Evolutionary conservation across 2,329 filamentous ascomycete genomes (phyloP), one percentile per base, ranked within the genome.

Genomic region (Colletotrichum falcatum): DNA sequence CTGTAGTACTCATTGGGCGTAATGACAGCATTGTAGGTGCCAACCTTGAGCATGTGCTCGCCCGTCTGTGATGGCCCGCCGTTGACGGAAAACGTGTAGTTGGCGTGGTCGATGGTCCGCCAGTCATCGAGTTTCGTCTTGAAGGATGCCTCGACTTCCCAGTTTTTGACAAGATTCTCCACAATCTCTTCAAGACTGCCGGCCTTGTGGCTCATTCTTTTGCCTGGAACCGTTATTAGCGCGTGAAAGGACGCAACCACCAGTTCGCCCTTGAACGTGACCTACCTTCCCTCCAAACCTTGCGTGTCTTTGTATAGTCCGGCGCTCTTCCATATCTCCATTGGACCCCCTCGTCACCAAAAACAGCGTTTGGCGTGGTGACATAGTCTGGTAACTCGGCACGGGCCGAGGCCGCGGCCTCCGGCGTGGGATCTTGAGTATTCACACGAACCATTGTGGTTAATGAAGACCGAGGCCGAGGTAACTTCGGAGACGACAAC

Each of bases 111-210:
- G 74, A 92, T 85, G 2, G 90, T 92, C 55, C 90, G 85, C 90
- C 90, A 92, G 79, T 92, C 88, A 3, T 80, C 74, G 12, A 91
- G 82, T 20, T 83, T 75, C 9, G 85, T 85, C 80, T 92, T 92
- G 85, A 90, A 91, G 0, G 88, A 91, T 0, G 90, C 90, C 78
- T 92, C 90, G 61, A 92, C 87, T 78, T 92, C 90, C 90, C 90
- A 92, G 78, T 92, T 92, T 81, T 92, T 92, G 76, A 92, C 90
- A 1, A 92, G 85, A 76, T 92, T 92, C 77, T 92, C 87, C 48
- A 92, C 89, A 5, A 92, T 84, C 59, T 85, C 80, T 18, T 87
- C 85, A 3, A 92, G 85, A 66, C 86, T 89, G 44, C 83, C 84
- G 4, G 88, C 82, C 55, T 80, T 79, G 77, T 92, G 90, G 74